These are phyloP conservation scores for Geopyxis carbonaria DNA, from an alignment of 495 filamentous ascomycete genomes.

Conservation along the genomic window DNA sequence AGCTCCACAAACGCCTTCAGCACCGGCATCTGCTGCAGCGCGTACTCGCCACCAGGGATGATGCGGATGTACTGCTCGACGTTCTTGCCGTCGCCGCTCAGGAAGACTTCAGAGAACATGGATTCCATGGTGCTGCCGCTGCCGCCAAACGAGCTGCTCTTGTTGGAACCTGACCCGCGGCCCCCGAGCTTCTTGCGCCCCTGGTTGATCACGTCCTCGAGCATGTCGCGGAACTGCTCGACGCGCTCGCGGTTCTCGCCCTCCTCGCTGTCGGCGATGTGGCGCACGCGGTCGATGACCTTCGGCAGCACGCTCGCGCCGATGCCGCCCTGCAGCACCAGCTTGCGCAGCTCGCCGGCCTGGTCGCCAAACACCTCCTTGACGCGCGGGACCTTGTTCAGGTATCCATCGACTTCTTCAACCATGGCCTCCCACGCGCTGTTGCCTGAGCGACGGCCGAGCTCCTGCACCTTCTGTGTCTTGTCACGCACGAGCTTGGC, in stretches of 20 bases:
- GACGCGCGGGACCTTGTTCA: conserved; percentile 49
- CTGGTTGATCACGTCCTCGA: conserved; percentile 8
- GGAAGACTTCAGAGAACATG: not conserved
- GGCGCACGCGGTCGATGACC: conserved; percentile 35
- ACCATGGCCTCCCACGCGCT: conserved; percentile 46
- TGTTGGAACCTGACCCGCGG: too few relatives aligned
- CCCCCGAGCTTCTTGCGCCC: conserved; percentile 17
- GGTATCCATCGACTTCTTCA: conserved; percentile 42
- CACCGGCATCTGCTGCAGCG: conserved; percentile 38
- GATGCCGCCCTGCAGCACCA: conserved; percentile 1
- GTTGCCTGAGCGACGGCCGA: conserved; percentile 32
- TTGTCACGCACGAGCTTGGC: conserved; percentile 47
- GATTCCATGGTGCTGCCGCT: too few relatives aligned
- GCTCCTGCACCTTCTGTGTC: conserved; percentile 39
- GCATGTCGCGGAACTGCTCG: conserved; percentile 35
- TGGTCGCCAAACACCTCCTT: conserved; percentile 49
- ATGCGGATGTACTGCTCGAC: conserved; percentile 35
- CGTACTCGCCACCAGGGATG: conserved; percentile 35
- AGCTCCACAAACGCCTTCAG: conserved; percentile 37
- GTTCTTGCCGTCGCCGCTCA: conserved; percentile 7
- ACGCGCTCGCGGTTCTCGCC: conserved; percentile 38
- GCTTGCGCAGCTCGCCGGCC: conserved; percentile 37
- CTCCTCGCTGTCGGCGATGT: conserved; percentile 37
- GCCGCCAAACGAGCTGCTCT: not conserved
- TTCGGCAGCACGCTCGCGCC: conserved; percentile 32